A percentile compares a stretch with the other conserved stretches of the same genome.
Evolutionary conservation across 306 rosid species (phyloP).

Genomic region (Styphnolobium japonicum): DNA sequence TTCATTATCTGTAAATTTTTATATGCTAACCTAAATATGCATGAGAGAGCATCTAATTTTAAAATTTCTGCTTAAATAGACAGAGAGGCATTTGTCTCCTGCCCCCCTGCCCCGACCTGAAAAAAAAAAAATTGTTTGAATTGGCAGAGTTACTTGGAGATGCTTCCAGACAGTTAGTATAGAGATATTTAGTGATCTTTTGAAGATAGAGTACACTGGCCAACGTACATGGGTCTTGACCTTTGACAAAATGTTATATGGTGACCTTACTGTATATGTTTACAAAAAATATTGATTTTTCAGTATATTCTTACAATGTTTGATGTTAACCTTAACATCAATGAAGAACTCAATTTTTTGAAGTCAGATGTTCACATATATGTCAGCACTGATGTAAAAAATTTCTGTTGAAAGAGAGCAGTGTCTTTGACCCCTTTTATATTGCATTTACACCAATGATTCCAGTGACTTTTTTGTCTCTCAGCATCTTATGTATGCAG

Average conservation of each 20-base stretch:
- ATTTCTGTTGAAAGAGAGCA: not conserved
- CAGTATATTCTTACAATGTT: not conserved
- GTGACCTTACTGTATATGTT: not conserved
- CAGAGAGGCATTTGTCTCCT: not conserved
- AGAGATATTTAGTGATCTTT: no score
- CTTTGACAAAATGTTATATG: not conserved
- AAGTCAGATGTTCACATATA: not conserved
- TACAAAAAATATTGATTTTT: not conserved
- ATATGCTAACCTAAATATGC: not conserved
- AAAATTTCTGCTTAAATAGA: not conserved
- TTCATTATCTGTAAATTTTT: not conserved
- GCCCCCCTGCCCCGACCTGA: not conserved
- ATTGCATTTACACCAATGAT: conserved; percentile 59
- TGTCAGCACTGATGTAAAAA: not conserved
- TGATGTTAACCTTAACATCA: not conserved
- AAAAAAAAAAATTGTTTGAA: not conserved
- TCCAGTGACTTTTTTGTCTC: not conserved
- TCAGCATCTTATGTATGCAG: not conserved
- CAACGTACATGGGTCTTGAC: not conserved
- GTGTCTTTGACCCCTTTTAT: conserved; percentile 9
- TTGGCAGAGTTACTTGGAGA: not conserved
- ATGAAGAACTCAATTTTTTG: not conserved
- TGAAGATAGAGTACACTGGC: no score
- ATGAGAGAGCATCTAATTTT: not conserved
- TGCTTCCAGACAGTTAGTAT: not conserved